Base-by-base conservation (phyloP, 164 flowering plant genomes). In the Magnolia changhungtana region DNA sequence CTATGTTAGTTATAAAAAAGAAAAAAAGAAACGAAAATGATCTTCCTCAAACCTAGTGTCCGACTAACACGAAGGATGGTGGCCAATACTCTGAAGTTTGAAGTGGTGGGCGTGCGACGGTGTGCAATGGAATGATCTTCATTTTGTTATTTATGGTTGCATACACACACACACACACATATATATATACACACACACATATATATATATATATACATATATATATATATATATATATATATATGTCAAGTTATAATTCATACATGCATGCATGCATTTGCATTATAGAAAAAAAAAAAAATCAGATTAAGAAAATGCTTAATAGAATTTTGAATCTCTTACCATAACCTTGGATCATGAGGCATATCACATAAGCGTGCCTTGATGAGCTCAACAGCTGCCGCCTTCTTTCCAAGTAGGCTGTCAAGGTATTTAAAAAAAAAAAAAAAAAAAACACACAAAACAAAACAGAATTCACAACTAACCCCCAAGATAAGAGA, bases 301-400 rank as follows among this genome's bases (percentile, higher is more conserved):
- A 66, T 66, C 69, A 66, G 31, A 66, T 66, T 11, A 10, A 66
- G 24, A 8, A 11, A 5, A 63, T 63, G 21, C 65, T 18, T 7
- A 63, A 65, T 23, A 66, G 24, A 10, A 20, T 21, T 21, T 21
- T 21, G 13, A 9, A 16, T 75, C 24, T 23, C 88, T 74, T 84
- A 93, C 99, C 98, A 96, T 85, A 96, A 82, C 80, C 90, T 89
- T 20, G 97, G 91, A 80, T 94, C 97, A 81, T 82, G 81, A 18
- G 99, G 97, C 71, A 68, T 80, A 71, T 89, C 89, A 79, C 82
- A 75, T 14, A 96, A 79, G 8, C 94, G 87, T 50, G 76, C 80
- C 82, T 90, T 92, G 80, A 96, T 96, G 72, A 96, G 96, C 67
- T 96, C 97, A 69, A 91, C 92, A 27, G 97, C 98, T 61, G 95